These are phyloP conservation scores for Brassica carinata DNA, from an alignment of 345 rosid genomes.

Conservation along the genomic window DNA sequence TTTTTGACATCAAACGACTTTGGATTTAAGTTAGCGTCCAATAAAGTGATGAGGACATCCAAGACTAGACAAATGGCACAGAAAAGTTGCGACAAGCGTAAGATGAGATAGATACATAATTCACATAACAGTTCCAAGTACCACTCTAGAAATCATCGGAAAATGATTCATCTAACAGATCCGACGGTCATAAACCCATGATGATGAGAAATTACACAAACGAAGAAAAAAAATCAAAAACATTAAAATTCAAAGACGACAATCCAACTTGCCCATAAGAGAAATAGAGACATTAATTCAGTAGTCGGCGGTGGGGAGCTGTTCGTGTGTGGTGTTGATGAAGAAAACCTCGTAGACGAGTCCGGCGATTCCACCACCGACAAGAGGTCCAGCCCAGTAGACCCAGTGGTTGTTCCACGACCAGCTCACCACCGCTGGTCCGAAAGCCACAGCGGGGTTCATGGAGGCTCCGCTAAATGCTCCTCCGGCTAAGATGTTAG, in stretches of 20 bases:
- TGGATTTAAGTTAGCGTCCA: not conserved
- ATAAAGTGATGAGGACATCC: not conserved
- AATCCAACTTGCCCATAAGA: constrained; percentile 16
- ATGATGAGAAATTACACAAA: constrained; percentile 20
- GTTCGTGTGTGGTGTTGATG: constrained; percentile 61
- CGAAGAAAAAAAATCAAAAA: not conserved
- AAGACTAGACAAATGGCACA: not conserved
- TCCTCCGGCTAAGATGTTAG: constrained; percentile 88
- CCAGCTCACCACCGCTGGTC: constrained; percentile 97
- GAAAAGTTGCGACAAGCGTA: not conserved
- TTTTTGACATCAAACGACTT: no score
- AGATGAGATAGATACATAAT: constrained; percentile 1
- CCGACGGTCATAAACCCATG: constrained; percentile 29
- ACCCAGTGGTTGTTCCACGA: constrained; percentile 86
- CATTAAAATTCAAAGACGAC: constrained; percentile 21
- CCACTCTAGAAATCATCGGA: constrained; percentile 19
- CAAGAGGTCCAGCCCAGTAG: constrained; percentile 88
- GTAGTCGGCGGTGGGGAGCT: constrained; percentile 73
- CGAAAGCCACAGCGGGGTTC: constrained; percentile 96
- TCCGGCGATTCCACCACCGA: constrained; percentile 87
- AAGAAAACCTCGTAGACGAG: constrained; percentile 72
- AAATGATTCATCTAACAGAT: constrained; percentile 15
- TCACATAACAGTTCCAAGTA: constrained; percentile 14
- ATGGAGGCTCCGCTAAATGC: constrained; percentile 92
- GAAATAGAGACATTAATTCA: constrained; percentile 31